A percentile compares a stretch with the other conserved stretches of the same genome.
phyloP scores from a whole-genome alignment of 768 basidiomycete genomes.

The Suillus tomentosus region DNA sequence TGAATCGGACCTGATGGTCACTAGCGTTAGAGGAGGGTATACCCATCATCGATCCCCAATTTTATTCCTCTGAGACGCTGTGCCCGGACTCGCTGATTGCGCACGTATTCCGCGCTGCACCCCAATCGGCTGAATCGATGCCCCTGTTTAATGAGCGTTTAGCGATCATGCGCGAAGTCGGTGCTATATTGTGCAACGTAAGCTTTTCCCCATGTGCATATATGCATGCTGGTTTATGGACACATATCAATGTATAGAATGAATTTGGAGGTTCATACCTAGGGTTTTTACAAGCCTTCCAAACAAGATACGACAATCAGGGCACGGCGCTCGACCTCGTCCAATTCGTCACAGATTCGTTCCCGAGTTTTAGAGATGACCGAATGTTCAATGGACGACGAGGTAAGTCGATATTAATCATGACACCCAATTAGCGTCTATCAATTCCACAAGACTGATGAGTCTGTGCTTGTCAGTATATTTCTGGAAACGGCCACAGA shows the following conservation, averaged over 20 bases:
- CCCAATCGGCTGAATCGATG: constrained; percentile 59
- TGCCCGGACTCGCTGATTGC: constrained; percentile 75
- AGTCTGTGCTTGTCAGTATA: constrained; percentile 48
- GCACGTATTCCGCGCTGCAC: constrained; percentile 65
- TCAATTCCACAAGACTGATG: constrained; percentile 1
- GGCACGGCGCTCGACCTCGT: constrained; percentile 77
- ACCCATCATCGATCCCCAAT: constrained; percentile 76
- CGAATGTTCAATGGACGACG: constrained; percentile 53
- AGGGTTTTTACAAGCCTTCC: constrained; percentile 65
- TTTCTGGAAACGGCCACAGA: constrained; percentile 91
- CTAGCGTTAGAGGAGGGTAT: constrained; percentile 75
- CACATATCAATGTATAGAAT: constrained; percentile 35
- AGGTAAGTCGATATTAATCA: constrained; percentile 16
- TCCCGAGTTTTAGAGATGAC: constrained; percentile 80
- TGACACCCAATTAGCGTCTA: neutral
- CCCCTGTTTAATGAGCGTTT: constrained; percentile 76
- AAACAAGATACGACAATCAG: constrained; percentile 47
- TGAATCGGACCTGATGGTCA: neutral
- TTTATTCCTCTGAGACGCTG: constrained; percentile 68
- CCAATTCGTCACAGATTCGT: constrained; percentile 64
- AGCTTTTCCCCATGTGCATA: constrained; percentile 24
- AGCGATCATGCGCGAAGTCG: constrained; percentile 76
- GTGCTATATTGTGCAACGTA: constrained; percentile 69
- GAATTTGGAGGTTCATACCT: constrained; percentile 71
- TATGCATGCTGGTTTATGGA: neutral